These are phyloP conservation scores for Paramecium bursaria DNA, from an alignment of 73 alveolate species.

Conservation along the genomic window DNA sequence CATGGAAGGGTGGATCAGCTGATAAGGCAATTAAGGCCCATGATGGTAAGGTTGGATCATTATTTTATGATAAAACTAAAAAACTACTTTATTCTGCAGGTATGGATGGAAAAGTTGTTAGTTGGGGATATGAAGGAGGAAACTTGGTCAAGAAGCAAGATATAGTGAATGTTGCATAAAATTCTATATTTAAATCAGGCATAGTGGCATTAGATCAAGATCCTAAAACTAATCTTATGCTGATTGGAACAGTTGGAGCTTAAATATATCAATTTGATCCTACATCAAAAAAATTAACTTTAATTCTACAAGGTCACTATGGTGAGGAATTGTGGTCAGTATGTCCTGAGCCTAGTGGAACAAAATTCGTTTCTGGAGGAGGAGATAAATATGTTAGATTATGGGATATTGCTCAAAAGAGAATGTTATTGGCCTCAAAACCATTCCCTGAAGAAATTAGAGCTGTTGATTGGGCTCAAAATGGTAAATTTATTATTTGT, in stretches of 20 bases:
- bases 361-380: conserved; percentile 93
- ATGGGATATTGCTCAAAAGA: conserved; percentile 91
- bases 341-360: conserved; percentile 90
- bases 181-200: conserved; percentile 83
- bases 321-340: conserved; percentile 98
- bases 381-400: conserved; percentile 96
- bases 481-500: conserved; percentile 87
- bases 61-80: conserved; percentile 70
- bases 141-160: conserved; percentile 42
- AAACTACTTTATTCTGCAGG: conserved; percentile 92
- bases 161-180: conserved; percentile 52
- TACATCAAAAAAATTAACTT: conserved; percentile 69
- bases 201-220: conserved; percentile 87
- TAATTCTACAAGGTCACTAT: conserved; percentile 92
- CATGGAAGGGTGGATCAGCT: conserved; percentile 80
- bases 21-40: conserved; percentile 79
- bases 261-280: conserved; percentile 86
- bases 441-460: conserved; percentile 92
- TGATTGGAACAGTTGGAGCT: conserved; percentile 97
- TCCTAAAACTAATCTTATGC: conserved; percentile 74
- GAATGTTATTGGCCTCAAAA: conserved; percentile 77
- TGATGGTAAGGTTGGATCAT: conserved; percentile 79
- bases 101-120: conserved; percentile 89
- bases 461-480: conserved; percentile 94
- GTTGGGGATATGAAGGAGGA: conserved; percentile 77